Base-by-base conservation (phyloP, 352 stramenopile genomes). In the Pilasporangium apinafurcum region DNA sequence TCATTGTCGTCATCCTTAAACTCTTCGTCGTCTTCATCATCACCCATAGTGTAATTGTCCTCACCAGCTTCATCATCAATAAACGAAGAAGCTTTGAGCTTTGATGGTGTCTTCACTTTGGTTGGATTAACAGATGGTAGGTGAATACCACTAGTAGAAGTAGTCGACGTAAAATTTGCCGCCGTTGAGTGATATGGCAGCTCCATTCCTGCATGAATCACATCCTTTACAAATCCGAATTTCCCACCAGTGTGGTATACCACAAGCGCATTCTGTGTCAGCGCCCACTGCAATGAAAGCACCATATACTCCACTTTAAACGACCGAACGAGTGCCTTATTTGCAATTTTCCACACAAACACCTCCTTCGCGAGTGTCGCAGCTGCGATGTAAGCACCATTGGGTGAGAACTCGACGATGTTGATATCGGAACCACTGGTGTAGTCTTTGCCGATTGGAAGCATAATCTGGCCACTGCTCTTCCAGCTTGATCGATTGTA, bases 351-450 rank as follows among this genome's bases (percentile, higher is more conserved):
- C 78, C 78, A 93, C 10, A 93, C 54, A 49, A 88, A 76, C 6
- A 88, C 56, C 50, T 93, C 68, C 35, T 87, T 84, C 9, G 72
- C 67, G 37, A 80, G 64, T 8, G 75, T 90, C 17, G 59, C 71
- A 2, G 68, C 81, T 1, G 71, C 73, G 16, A 93, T 50, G 40
- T 91, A 89, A 28, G 65, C 48, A n/a, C 81, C 81, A 48, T 93
- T 91, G 0, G 78, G 73, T 8, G 81, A 93, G 50, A 93, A 91
- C 10, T 55, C 65, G 17, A 91, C 17, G 24, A 86, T 64, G 37
- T 88, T 83, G 24, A 91, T 52, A 52, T 90, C 73, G 5, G 78
- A 53, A 35, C 45, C 56, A 13, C 59, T 80, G 32, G 68, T 85
- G n/a, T n/a, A n/a, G n/a, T n/a, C n/a, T 21, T 62, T 71, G 33